A percentile compares a stretch with the other conserved stretches of the same genome.
These are phyloP conservation scores for Ophiocordyceps robertsii DNA, from an alignment of 2,329 filamentous ascomycete genomes.

Conservation along the genomic window DNA sequence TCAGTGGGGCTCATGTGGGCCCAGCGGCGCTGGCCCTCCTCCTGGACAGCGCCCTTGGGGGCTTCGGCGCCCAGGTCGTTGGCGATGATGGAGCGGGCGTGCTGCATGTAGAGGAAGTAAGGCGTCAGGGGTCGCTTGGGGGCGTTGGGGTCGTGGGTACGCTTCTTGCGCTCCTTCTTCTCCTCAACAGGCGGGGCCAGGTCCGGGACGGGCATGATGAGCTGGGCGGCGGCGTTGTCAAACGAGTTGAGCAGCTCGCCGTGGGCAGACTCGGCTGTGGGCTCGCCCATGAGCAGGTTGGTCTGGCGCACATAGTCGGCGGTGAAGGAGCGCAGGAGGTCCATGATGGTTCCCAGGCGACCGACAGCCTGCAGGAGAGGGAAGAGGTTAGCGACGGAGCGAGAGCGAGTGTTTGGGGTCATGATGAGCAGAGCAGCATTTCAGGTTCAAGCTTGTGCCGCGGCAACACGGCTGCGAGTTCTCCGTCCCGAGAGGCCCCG, in stretches of 20 bases:
- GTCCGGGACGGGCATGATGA: constrained; percentile 26
- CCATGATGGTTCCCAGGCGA: constrained; percentile 65
- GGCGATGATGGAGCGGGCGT: constrained; percentile 71
- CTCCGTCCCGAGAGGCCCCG: no score
- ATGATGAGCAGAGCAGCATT: no score
- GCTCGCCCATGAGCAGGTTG: constrained; percentile 64
- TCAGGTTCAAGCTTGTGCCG: no score
- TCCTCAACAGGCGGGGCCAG: constrained; percentile 39
- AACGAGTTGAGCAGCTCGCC: constrained; percentile 35
- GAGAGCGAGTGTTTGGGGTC: no score
- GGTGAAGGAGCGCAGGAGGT: constrained; percentile 66
- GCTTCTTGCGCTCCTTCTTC: constrained; percentile 85
- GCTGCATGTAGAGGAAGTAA: constrained; percentile 90
- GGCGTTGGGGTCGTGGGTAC: constrained; percentile 77
- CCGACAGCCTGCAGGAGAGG: constrained; percentile 34
- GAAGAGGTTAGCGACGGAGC: constrained; percentile 18
- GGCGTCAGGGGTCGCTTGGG: constrained; percentile 89
- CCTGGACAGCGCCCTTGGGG: constrained; percentile 75
- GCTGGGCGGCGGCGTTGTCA: constrained; percentile 34
- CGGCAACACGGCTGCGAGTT: no score
- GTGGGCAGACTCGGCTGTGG: constrained; percentile 32
- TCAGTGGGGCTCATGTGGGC: constrained; percentile 59
- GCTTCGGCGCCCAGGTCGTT: constrained; percentile 61
- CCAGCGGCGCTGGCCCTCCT: constrained; percentile 81
- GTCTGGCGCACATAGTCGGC: constrained; percentile 81